Conservation (phyloP, 2,329 filamentous ascomycete species). For the Scedosporium apiospermum region DNA sequence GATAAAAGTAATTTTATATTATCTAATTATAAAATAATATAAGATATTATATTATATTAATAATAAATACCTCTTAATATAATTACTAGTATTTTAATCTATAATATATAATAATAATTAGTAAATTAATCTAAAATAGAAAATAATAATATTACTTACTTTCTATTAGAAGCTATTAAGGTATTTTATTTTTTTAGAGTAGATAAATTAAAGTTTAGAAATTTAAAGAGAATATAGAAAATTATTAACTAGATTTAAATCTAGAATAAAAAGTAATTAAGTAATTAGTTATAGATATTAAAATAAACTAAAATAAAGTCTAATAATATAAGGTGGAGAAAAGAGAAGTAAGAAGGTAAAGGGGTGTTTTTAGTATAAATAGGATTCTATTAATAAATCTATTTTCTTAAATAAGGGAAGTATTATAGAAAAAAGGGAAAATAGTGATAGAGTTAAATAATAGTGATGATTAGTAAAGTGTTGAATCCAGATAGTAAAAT, state of each 20-base stretch:
- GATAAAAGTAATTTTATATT: neutral
- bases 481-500: neutral
- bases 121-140: neutral
- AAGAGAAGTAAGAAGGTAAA: neutral
- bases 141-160: neutral
- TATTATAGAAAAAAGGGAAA: too few species aligned
- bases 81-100: neutral
- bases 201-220: neutral
- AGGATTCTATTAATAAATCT: too few species aligned
- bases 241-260: neutral
- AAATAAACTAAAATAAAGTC: neutral
- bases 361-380: too few species aligned
- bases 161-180: neutral
- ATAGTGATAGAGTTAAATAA: too few species aligned
- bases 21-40: neutral
- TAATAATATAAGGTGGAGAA: neutral
- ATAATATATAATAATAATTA: neutral
- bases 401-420: too few species aligned
- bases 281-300: neutral
- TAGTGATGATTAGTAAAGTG: neutral
- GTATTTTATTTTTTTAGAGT: neutral
- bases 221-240: neutral
- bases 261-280: neutral
- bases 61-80: neutral
- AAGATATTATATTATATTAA: neutral